Conservation (phyloP, 139 green algal species). For the Closterium sp. region DNA sequence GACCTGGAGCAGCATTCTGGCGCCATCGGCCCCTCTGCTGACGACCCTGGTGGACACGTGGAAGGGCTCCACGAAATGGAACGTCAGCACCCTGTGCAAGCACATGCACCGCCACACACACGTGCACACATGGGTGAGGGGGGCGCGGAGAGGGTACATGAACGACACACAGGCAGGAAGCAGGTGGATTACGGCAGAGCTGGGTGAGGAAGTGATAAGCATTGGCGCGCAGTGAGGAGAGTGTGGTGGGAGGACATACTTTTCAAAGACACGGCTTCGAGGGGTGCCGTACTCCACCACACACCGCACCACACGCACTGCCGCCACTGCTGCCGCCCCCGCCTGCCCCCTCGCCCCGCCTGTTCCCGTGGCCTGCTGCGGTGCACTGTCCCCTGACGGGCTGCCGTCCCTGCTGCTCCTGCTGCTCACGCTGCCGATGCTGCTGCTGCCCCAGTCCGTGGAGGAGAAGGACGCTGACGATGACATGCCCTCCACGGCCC, state of each 20-base stretch:
- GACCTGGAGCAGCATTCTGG: constrained; percentile 1
- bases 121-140: not conserved
- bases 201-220: not conserved
- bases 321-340: not conserved
- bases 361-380: not conserved
- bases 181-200: not conserved
- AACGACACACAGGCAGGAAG: not conserved
- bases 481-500: not conserved
- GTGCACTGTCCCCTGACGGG: not conserved
- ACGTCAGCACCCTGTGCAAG: constrained; percentile 5
- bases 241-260: not conserved
- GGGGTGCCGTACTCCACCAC: not conserved
- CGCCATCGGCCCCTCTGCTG: not conserved
- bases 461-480: not conserved
- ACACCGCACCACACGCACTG: not conserved
- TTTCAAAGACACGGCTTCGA: not conserved
- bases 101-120: not conserved
- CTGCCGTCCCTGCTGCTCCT: not conserved
- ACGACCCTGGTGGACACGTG: constrained; percentile 22
- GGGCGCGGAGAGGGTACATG: not conserved
- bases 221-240: not conserved
- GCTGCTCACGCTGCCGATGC: not conserved
- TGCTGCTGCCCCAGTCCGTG: not conserved
- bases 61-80: constrained; percentile 40
- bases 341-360: not conserved